These are phyloP conservation scores for Cyphellophora europaea DNA, from an alignment of 2,329 filamentous ascomycete species.

Conservation along the genomic window DNA sequence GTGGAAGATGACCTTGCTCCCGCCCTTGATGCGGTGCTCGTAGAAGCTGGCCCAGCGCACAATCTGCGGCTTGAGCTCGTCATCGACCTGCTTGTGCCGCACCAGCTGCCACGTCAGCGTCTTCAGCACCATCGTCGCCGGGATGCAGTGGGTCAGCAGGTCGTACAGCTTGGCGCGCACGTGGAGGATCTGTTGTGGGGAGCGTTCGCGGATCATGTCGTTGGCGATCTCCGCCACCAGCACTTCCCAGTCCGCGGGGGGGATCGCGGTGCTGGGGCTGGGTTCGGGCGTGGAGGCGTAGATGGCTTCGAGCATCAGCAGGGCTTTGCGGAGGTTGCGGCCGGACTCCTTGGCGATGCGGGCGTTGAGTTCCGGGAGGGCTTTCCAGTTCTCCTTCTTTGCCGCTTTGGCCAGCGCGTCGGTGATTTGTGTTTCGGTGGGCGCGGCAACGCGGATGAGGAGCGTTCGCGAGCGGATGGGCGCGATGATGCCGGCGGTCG, in stretches of 20 bases:
- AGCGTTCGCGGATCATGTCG: constrained; percentile 87
- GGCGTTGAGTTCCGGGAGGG: constrained; percentile 64
- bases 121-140: constrained; percentile 86
- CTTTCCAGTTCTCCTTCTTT: constrained; percentile 75
- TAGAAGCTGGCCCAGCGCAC: constrained; percentile 96
- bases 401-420: constrained; percentile 60
- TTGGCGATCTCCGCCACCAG: constrained; percentile 82
- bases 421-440: constrained; percentile 76
- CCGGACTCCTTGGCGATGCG: constrained; percentile 86
- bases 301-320: constrained; percentile 95
- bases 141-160: constrained; percentile 92
- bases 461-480: constrained; percentile 88
- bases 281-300: constrained; percentile 72
- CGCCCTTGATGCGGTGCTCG: constrained; percentile 86
- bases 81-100: constrained; percentile 61
- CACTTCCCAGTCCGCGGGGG: constrained; percentile 93
- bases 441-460: constrained; percentile 83
- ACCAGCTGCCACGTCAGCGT: constrained; percentile 91
- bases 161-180: constrained; percentile 95
- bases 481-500: constrained; percentile 97
- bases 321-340: constrained; percentile 75
- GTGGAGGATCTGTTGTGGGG: constrained; percentile 77
- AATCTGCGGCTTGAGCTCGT: constrained; percentile 80
- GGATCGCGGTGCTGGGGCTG: constrained; percentile 70
- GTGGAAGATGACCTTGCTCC: constrained; percentile 94